Conservation (phyloP, 116 monocot genomes). For the Cymodocea nodosa region DNA sequence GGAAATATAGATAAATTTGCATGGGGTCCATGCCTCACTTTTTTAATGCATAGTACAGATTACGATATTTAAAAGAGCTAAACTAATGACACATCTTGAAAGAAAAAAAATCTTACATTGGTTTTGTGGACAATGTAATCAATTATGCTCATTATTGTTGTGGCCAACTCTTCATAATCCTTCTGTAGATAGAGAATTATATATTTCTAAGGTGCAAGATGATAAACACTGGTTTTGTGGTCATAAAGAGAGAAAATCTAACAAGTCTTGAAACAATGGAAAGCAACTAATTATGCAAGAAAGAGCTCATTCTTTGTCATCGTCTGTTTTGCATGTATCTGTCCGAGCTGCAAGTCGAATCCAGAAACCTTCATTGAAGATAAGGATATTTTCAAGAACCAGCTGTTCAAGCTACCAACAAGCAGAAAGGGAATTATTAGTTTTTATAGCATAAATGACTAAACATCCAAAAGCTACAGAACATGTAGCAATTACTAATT, state of each 20-base stretch:
- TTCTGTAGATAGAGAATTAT: slow-evolving; percentile 36
- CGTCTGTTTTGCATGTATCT: slow-evolving; percentile 87
- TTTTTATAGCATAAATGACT: neutral
- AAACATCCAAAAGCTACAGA: no score
- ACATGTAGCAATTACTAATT: no score
- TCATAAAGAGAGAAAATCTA: slow-evolving; percentile 2
- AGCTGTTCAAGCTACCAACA: slow-evolving; percentile 69
- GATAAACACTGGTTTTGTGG: neutral
- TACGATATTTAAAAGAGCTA: no score
- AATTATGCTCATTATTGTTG: slow-evolving; percentile 75
- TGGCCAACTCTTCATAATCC: slow-evolving; percentile 89
- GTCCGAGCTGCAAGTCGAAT: slow-evolving; percentile 82
- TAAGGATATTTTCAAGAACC: slow-evolving; percentile 80
- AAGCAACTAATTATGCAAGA: slow-evolving; percentile 18
- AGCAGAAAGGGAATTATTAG: slow-evolving; percentile 1
- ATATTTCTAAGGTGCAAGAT: neutral
- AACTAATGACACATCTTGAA: no score
- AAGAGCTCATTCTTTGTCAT: slow-evolving; percentile 90
- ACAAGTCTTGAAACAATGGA: neutral
- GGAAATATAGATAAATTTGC: no score
- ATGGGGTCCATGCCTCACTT: no score
- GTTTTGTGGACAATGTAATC: slow-evolving; percentile 86
- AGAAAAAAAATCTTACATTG: slow-evolving; percentile 30
- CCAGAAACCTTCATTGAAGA: slow-evolving; percentile 78
- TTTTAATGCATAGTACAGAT: no score